Conservation (phyloP, 2,329 filamentous ascomycete genomes). For the Colletotrichum caudatum region DNA sequence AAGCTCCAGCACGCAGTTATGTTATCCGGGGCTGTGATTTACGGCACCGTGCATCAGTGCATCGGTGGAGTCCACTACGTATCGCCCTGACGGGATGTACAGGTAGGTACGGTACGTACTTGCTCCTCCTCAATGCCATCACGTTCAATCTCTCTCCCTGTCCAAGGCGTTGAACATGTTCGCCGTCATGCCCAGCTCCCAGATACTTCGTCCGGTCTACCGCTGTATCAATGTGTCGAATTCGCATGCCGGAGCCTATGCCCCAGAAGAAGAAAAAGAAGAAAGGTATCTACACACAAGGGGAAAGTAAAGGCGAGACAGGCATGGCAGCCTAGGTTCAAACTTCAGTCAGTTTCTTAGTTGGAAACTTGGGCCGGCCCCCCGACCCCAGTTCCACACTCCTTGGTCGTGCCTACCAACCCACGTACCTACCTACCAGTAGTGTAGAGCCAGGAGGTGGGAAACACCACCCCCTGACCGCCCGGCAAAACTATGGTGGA, state of each 20-base stretch:
- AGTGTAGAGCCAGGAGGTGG: background rate
- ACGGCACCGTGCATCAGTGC: conserved; percentile 13
- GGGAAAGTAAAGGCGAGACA: conserved; percentile 31
- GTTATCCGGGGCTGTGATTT: conserved; percentile 15
- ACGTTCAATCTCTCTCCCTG: conserved; percentile 7
- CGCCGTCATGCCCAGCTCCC: conserved; percentile 23
- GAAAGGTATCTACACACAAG: background rate
- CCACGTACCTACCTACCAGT: no score
- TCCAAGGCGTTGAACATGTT: conserved; percentile 27
- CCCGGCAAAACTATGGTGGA: conserved; percentile 21
- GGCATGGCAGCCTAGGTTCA: conserved; percentile 23
- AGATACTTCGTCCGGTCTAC: conserved; percentile 32
- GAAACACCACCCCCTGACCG: conserved; percentile 13
- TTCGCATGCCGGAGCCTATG: conserved; percentile 16
- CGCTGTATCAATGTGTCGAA: conserved; percentile 1
- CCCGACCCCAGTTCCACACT: conserved; percentile 12
- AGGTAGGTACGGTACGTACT: background rate
- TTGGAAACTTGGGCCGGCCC: conserved; percentile 34
- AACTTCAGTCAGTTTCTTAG: conserved; percentile 26
- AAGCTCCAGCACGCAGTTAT: conserved; percentile 7
- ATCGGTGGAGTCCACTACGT: conserved; percentile 32
- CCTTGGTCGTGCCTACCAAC: no score
- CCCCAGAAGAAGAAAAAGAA: background rate
- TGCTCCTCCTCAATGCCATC: conserved; percentile 28
- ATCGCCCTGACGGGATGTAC: conserved; percentile 24